These are phyloP conservation scores for Leccinum disarticulatum DNA, from an alignment of 768 basidiomycete genomes.

Conservation along the genomic window DNA sequence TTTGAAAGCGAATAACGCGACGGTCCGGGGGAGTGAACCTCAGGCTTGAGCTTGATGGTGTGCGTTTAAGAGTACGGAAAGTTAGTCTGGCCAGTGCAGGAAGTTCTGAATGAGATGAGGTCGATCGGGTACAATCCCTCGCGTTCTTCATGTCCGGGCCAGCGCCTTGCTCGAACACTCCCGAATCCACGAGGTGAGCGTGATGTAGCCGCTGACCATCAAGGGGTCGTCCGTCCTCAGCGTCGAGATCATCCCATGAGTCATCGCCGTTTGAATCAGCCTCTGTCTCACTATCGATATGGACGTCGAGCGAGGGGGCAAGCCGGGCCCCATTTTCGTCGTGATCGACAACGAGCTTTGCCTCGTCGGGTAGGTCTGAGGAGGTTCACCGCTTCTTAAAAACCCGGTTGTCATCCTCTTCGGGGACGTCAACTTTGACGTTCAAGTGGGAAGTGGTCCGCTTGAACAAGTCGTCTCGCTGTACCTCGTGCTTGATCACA, in stretches of 20 bases:
- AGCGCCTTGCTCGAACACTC: neutral
- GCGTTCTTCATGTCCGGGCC: conserved; percentile 26
- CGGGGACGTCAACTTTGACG: conserved; percentile 39
- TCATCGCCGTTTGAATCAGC: conserved; percentile 61
- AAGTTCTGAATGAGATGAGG: conserved; percentile 2
- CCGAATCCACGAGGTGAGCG: conserved; percentile 8
- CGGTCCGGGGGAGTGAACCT: neutral
- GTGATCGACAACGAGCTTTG: conserved; percentile 43
- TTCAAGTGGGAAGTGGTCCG: conserved; percentile 35
- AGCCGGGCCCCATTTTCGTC: conserved; percentile 35
- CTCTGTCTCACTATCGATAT: conserved; percentile 50
- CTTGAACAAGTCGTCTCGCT: conserved; percentile 27
- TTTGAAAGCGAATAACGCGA: conserved; percentile 23
- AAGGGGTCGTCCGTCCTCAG: conserved; percentile 93
- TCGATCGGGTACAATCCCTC: conserved; percentile 1
- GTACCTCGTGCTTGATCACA: conserved; percentile 30
- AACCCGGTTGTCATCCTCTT: conserved; percentile 57
- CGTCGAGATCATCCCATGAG: conserved; percentile 88
- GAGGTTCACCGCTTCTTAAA: conserved; percentile 79
- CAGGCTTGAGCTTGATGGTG: neutral
- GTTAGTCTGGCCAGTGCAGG: neutral
- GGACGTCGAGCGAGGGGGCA: conserved; percentile 43
- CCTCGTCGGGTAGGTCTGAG: conserved; percentile 52
- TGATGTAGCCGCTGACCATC: conserved; percentile 72
- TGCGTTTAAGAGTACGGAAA: neutral